phyloP scores from a whole-genome alignment of 345 rosid species.

The Lepidium didymum region DNA sequence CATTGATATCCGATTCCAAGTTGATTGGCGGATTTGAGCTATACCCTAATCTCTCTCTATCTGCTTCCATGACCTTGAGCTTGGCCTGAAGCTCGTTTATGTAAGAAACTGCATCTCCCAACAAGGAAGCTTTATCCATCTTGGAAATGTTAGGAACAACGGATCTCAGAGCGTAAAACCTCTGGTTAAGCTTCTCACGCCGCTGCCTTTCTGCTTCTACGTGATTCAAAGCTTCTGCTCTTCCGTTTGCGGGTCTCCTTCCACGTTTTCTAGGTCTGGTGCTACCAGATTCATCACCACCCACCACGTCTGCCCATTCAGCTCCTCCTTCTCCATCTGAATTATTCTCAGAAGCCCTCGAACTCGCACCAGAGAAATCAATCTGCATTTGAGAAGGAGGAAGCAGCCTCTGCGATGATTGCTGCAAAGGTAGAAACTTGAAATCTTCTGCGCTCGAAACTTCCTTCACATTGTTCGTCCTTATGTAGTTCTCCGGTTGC shows the following conservation, averaged over 20 bases:
- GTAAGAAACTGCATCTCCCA: constrained; percentile 63
- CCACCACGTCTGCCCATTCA: constrained; percentile 45
- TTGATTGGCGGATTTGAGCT: constrained; percentile 32
- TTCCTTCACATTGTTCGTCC: constrained; percentile 47
- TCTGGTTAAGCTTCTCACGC: constrained; percentile 69
- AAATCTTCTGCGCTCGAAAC: constrained; percentile 31
- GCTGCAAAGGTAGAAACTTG: constrained; percentile 39
- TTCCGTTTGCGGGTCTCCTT: constrained; percentile 31
- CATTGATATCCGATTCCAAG: constrained; percentile 36
- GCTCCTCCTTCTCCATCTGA: constrained; percentile 83
- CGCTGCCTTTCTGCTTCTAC: constrained; percentile 85
- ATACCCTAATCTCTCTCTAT: constrained; percentile 51
- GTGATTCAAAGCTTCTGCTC: constrained; percentile 42
- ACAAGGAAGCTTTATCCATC: constrained; percentile 85
- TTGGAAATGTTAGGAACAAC: constrained; percentile 86
- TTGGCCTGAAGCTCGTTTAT: constrained; percentile 58
- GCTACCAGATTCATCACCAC: constrained; percentile 40
- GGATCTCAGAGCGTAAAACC: constrained; percentile 70
- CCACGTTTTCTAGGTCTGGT: constrained; percentile 71
- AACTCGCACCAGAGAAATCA: constrained; percentile 75
- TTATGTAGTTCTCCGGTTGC: constrained; percentile 40
- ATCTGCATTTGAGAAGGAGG: constrained; percentile 70
- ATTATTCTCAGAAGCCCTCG: constrained; percentile 73
- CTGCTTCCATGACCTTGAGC: constrained; percentile 41
- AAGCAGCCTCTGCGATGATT: constrained; percentile 35